Base-by-base conservation (phyloP, 495 filamentous ascomycete species). In the Lasiosphaeriaceae sp. region DNA sequence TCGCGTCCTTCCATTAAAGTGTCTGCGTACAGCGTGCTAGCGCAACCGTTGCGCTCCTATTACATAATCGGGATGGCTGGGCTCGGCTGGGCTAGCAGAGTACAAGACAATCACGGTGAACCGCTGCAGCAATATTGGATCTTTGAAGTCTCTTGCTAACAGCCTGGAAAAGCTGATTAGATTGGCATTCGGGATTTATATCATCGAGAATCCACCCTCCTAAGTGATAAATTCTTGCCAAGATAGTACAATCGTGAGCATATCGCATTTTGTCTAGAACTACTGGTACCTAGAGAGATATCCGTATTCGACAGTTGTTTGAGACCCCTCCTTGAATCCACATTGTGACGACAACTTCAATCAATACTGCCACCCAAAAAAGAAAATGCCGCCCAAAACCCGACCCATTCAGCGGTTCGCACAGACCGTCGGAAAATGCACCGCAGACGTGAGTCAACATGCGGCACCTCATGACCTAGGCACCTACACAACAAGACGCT, bases 361-460 rank as follows among this genome's bases (percentile, higher is more conserved):
- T 26, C 9, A 49, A 45, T 9, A 53, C 39, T 43, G 14, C 16
- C 1, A 17, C 7, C 12, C 3, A 66, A 41, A n/a, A n/a, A n/a
- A n/a, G n/a, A n/a, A n/a, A 14, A 71, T 71, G 70, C 64, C 64
- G 48, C 65, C 63, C 22, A 65, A 60, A 41, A 46, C 58, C 9
- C 80, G 94, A 39, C 94, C 93, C 8, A 91, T 99, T 63, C 89
- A 96, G 66, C 92, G 86, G 60, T 87, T 99, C 63, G 93, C 92
- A 1, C 78, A 85, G 50, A 89, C 92, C 2, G 86, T 86, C 11
- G 87, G 86, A 2, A 87, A 90, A 70, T 99, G 94, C 76, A 84
- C 90, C 12, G 69, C 78, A 20, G 89, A 97, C 82, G 94, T 96
- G 71, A 24, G 72, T 11, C 14, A 43, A 43, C 4, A 12, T 43